phyloP scores from a whole-genome alignment of 2,329 filamentous ascomycete genomes.

The Cryphonectria carpinicola region DNA sequence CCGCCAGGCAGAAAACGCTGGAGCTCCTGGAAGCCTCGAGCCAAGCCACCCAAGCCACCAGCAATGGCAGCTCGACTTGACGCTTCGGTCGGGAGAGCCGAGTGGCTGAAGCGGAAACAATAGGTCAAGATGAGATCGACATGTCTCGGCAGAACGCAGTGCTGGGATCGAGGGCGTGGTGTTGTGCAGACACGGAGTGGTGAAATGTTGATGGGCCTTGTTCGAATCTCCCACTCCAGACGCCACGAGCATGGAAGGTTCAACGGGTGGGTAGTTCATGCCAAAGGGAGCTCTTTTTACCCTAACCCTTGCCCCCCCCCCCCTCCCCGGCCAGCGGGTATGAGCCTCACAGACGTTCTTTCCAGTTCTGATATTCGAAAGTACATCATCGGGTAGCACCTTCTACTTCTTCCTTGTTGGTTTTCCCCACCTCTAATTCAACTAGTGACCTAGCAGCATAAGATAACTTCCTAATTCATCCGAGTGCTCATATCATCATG shows the following conservation, averaged over 20 bases:
- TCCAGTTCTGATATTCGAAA: neutral
- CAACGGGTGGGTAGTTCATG: neutral
- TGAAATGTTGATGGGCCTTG: neutral
- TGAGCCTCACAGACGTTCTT: neutral
- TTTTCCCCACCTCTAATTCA: neutral
- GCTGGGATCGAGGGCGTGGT: neutral
- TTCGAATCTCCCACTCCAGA: neutral
- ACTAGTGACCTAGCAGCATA: neutral
- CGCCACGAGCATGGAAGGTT: neutral
- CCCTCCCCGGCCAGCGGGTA: too few relatives aligned
- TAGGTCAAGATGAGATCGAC: constrained; percentile 22
- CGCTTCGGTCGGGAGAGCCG: constrained; percentile 1
- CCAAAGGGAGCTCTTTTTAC: neutral
- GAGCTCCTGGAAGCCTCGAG: constrained; percentile 1
- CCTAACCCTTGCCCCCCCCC: neutral
- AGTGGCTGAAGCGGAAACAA: constrained; percentile 8
- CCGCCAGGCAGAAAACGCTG: neutral
- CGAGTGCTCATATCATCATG: neutral
- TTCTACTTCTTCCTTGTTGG: neutral
- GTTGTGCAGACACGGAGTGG: neutral
- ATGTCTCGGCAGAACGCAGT: constrained; percentile 26
- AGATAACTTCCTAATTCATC: neutral
- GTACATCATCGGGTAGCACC: neutral
- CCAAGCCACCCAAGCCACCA: constrained; percentile 8
- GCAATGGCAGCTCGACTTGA: constrained; percentile 12